Evolutionary conservation across 2,329 filamentous ascomycete species (phyloP).

Genomic region (Daldinia sp.): DNA sequence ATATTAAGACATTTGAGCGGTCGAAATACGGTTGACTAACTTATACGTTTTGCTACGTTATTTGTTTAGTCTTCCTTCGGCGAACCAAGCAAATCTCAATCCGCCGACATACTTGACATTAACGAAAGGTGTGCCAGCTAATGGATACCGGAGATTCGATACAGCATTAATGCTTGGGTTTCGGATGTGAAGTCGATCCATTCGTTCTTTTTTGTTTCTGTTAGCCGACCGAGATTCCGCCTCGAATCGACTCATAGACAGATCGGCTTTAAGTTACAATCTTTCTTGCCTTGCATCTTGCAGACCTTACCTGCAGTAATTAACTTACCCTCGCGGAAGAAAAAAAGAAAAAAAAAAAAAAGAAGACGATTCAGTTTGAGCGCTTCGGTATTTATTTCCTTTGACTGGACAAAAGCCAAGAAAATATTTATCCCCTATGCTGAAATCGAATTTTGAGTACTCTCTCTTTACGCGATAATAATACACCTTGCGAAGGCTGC

Average conservation of each 20-base stretch:
- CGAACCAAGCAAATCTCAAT: neutral
- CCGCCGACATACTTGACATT: neutral
- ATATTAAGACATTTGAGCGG: slow-evolving; percentile 13
- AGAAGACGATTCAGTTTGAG: neutral
- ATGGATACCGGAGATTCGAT: slow-evolving; percentile 14
- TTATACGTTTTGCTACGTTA: slow-evolving; percentile 11
- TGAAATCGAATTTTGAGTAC: slow-evolving; percentile 11
- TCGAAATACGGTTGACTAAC: slow-evolving; percentile 5
- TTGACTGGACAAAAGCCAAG: neutral
- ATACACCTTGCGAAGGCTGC: slow-evolving; percentile 9
- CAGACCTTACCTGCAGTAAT: neutral
- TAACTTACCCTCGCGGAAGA: no score
- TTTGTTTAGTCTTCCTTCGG: neutral
- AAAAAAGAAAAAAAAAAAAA: no score
- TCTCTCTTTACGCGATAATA: neutral
- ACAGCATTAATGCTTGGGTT: slow-evolving; percentile 36
- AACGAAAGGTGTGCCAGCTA: neutral
- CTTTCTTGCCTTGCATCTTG: neutral
- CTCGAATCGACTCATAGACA: slow-evolving; percentile 8
- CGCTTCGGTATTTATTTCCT: neutral
- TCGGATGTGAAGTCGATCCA: slow-evolving; percentile 40
- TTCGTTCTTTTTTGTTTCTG: slow-evolving; percentile 36
- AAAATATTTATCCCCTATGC: slow-evolving; percentile 10
- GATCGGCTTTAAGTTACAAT: neutral
- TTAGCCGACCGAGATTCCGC: slow-evolving; percentile 27